phyloP scores from a whole-genome alignment of 2,329 filamentous ascomycete species.

The Fusarium anguioides region DNA sequence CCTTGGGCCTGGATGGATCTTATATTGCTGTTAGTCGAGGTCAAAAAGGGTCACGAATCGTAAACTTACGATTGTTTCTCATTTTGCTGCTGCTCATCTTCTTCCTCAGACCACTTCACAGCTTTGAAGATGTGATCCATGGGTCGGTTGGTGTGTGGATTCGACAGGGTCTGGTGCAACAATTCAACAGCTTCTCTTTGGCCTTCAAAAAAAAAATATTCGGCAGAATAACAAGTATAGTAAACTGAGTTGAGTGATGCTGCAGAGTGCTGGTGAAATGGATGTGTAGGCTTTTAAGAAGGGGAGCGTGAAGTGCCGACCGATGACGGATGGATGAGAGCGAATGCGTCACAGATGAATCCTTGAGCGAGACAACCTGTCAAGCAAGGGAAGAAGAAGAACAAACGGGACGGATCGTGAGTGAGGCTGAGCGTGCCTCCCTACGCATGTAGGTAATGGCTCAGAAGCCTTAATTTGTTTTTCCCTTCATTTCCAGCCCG shows the following conservation, averaged over 20 bases:
- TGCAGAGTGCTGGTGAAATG: neutral
- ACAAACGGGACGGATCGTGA: conserved; percentile 29
- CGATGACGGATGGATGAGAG: neutral
- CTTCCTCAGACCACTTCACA: conserved; percentile 17
- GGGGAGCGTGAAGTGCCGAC: neutral
- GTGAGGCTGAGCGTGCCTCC: conserved; percentile 29
- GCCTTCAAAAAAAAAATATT: too few relatives aligned
- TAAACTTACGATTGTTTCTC: conserved; percentile 6
- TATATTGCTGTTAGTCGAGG: conserved; percentile 5
- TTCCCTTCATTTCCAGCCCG: conserved; percentile 24
- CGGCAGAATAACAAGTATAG: too few relatives aligned
- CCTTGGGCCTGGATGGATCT: conserved; percentile 13
- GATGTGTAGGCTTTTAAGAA: neutral
- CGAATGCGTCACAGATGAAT: conserved; percentile 15
- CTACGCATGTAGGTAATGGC: neutral
- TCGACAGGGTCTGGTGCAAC: neutral
- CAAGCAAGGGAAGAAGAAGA: neutral
- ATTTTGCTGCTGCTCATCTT: neutral
- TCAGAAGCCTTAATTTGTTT: conserved; percentile 14
- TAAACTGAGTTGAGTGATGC: neutral
- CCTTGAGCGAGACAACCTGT: conserved; percentile 13
- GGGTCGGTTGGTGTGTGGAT: conserved; percentile 1
- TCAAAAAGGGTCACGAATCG: neutral
- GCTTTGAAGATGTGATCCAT: conserved; percentile 19
- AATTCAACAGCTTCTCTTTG: neutral